phyloP scores from a whole-genome alignment of 345 rosid genomes.

The Citrus medica region DNA sequence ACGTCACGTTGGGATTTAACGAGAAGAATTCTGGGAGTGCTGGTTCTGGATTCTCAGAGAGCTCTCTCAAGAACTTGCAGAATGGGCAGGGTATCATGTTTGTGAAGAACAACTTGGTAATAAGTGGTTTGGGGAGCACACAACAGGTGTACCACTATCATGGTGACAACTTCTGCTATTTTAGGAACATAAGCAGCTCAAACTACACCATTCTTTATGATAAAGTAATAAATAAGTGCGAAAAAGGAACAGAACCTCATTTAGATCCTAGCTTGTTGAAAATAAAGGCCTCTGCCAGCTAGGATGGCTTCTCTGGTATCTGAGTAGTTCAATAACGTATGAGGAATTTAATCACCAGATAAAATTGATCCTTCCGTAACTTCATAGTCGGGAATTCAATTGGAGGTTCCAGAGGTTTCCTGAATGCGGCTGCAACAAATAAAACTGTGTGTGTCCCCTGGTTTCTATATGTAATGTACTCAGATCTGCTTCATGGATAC shows the following conservation, averaged over 20 bases:
- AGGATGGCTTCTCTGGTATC: slow-evolving; percentile 16
- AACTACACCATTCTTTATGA: slow-evolving; percentile 61
- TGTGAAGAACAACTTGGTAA: slow-evolving; percentile 47
- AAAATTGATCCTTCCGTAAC: neutral
- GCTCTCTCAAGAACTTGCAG: slow-evolving; percentile 54
- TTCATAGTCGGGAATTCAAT: neutral
- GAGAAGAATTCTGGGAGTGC: slow-evolving; percentile 39
- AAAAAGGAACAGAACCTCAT: slow-evolving; percentile 5
- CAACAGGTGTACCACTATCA: slow-evolving; percentile 50
- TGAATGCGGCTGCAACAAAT: neutral
- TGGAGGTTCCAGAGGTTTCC: slow-evolving; percentile 7
- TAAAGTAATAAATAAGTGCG: slow-evolving; percentile 29
- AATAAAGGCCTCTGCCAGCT: slow-evolving; percentile 15
- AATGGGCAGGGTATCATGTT: slow-evolving; percentile 44
- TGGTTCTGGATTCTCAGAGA: slow-evolving; percentile 11
- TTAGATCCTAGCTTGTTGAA: slow-evolving; percentile 4
- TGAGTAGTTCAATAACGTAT: neutral
- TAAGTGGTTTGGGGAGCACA: slow-evolving; percentile 46
- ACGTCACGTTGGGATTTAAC: slow-evolving; percentile 54
- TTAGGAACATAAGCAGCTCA: slow-evolving; percentile 71
- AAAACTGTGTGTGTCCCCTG: slow-evolving; percentile 2
- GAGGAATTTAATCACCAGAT: neutral
- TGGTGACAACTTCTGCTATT: slow-evolving; percentile 55
- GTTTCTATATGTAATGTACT: neutral
- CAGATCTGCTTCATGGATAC: neutral